These are phyloP conservation scores for Retiboletus fuscus DNA, from an alignment of 1,284 basidiomycete species.

Conservation along the genomic window DNA sequence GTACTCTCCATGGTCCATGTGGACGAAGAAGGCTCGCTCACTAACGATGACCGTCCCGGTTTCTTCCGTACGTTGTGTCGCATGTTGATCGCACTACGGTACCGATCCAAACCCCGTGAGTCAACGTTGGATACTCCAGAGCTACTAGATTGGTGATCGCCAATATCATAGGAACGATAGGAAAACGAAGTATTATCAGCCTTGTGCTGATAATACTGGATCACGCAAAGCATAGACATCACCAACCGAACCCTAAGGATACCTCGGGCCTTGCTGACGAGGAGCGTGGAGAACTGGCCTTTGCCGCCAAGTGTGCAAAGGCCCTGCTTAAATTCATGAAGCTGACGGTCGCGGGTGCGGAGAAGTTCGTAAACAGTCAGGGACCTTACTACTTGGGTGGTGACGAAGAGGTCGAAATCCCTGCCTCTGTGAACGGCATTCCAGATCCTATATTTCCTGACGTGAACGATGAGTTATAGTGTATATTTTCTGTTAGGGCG, in stretches of 20 bases:
- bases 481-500: no score
- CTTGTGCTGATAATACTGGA: slow-evolving; percentile 1
- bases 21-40: background rate
- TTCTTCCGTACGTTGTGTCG: slow-evolving; percentile 13
- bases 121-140: background rate
- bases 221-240: background rate
- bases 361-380: background rate
- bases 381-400: slow-evolving; percentile 7
- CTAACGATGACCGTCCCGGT: slow-evolving; percentile 7
- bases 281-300: background rate
- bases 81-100: slow-evolving; percentile 25
- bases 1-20: background rate
- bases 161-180: background rate
- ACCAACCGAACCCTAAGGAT: background rate
- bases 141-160: background rate
- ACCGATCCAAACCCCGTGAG: slow-evolving; percentile 19
- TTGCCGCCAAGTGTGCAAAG: background rate
- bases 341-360: background rate
- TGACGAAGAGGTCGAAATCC: slow-evolving; percentile 1
- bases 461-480: no score
- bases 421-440: background rate
- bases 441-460: no score
- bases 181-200: slow-evolving; percentile 3
- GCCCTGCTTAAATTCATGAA: background rate
- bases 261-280: background rate